Base-by-base conservation (phyloP, 106 monocot genomes). In the Posidonia australis region DNA sequence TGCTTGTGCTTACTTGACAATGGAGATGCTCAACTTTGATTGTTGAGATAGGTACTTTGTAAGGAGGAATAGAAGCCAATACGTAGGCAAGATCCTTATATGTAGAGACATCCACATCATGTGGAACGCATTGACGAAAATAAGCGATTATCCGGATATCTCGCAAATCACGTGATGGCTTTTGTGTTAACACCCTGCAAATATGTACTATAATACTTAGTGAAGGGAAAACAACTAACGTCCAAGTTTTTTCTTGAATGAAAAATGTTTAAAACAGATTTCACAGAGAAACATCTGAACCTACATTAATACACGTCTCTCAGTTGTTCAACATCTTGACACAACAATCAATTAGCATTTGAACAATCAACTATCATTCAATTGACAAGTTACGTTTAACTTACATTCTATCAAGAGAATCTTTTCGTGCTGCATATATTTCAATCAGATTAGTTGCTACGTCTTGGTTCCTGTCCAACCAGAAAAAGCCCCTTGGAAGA, bases 21-120 rank as follows among this genome's bases (percentile, higher is more conserved):
- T 96, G 90, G 6, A 90, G 84, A 74, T 96, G 90, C 47, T 19
- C 55, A 32, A 90, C 69, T 70, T 78, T 80, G 49, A 90, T 67
- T 42, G 65, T 71, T 47, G 87, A 87, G 51, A 94, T 77, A 62
- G 75, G 62, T 65, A 90, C 82, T 84, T 86, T 68, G 72, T 89
- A 89, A 13, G 94, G 94, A 74, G 90, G 69, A 68, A 94, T 68
- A 51, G 94, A 84, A 58, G 94, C 86, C 64, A 94, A 76, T 18
- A 76, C 86, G 74, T 57, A 69, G 18, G 86, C 84, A 69, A 94
- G 86, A 55, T 90, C 82, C 53, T 82, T 87, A 63, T 78, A 74
- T 1, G 86, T 84, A 48, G 61, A 25, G 28, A 87, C 77, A 31
- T 77, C 69, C 32, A 78, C 27, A 48, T 68, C 23, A 21, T 48